Conservation (phyloP, 208 protist genomes). For the Vickermania ingenoplastis region DNA sequence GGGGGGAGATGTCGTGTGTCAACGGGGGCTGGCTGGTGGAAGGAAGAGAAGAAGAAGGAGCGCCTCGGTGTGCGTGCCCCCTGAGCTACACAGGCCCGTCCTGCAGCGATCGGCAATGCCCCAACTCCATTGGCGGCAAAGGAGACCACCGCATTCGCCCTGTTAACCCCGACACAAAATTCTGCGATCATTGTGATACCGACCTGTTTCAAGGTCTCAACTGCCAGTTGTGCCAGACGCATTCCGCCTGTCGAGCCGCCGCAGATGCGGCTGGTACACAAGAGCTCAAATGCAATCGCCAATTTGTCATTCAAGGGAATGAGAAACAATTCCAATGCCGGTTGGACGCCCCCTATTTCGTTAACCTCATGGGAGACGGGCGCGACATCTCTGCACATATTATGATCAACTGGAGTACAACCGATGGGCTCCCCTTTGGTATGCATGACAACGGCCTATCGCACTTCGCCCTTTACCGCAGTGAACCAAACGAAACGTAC, state of each 20-base stretch:
- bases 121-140: conserved; percentile 36
- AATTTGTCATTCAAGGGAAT: conserved; percentile 34
- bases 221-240: conserved; percentile 58
- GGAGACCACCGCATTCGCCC: conserved; percentile 25
- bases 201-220: conserved; percentile 37
- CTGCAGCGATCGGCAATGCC: conserved; percentile 50
- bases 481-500: conserved; percentile 47
- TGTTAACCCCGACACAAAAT: conserved; percentile 20
- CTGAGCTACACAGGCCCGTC: conserved; percentile 40
- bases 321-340: conserved; percentile 77
- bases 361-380: conserved; percentile 45
- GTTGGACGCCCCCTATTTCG: conserved; percentile 41
- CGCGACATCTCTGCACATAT: conserved; percentile 55
- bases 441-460: conserved; percentile 24
- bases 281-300: conserved; percentile 28
- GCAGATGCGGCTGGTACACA: conserved; percentile 6
- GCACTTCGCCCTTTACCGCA: conserved; percentile 58
- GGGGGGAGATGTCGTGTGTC: conserved; percentile 16
- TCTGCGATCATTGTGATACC: conserved; percentile 35
- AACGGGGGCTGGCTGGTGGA: conserved; percentile 29
- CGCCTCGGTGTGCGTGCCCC: conserved; percentile 61
- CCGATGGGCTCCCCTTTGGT: conserved; percentile 30
- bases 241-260: conserved; percentile 29
- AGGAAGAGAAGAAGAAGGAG: conserved; percentile 7
- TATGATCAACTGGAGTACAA: conserved; percentile 52